Conservation (phyloP, 2,329 filamentous ascomycete genomes). For the Fusarium floridanum region DNA sequence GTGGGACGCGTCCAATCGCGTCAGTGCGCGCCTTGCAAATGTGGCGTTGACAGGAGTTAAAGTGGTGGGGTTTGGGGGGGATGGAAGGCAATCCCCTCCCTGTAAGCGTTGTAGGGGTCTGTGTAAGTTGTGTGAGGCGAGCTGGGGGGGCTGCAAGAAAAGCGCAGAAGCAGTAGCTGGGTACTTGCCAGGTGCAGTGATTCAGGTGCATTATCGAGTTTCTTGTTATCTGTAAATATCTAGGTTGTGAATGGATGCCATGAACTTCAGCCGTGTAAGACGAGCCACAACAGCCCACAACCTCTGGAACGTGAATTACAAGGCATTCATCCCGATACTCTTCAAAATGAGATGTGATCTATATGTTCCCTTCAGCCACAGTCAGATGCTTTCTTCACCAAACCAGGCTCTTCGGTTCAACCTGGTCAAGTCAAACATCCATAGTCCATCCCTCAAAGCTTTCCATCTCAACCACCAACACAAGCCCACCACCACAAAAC, state of each 20-base stretch:
- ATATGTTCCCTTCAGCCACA: neutral
- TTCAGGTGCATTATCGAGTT: neutral
- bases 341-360: neutral
- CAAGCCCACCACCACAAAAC: neutral
- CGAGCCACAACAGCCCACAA: neutral
- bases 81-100: neutral
- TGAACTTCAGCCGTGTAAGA: neutral
- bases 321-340: neutral
- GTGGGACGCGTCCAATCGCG: conserved; percentile 41
- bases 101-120: neutral
- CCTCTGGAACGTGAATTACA: neutral
- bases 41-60: conserved; percentile 35
- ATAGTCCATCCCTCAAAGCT: neutral
- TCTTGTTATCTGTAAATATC: neutral
- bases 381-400: neutral
- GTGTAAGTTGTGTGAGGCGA: neutral
- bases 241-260: neutral
- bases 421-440: neutral
- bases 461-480: neutral
- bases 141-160: neutral
- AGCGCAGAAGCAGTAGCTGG: neutral
- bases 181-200: neutral
- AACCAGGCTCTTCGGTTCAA: neutral
- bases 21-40: conserved; percentile 36
- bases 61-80: conserved; percentile 41